Percentiles rank a stretch among this genome's conserved stretches.
Conservation (phyloP, 352 stramenopile genomes). For the Blastocystis sp. region DNA sequence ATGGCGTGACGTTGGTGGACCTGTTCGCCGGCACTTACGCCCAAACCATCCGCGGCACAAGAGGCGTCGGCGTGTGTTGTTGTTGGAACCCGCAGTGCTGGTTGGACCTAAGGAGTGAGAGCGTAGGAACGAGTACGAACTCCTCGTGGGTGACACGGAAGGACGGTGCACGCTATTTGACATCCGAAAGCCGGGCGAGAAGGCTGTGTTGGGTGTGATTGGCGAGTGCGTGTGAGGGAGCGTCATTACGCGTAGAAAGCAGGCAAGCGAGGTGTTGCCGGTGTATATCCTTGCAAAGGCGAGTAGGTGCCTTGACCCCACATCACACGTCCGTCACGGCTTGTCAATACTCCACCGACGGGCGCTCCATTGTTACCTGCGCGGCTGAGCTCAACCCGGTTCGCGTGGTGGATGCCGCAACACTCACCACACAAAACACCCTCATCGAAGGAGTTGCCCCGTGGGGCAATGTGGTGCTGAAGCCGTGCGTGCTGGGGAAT, state of each 20-base stretch:
- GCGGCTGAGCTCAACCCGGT: not conserved
- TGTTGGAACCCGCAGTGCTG: constrained; percentile 54
- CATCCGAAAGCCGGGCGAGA: constrained; percentile 43
- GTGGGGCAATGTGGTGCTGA: constrained; percentile 25
- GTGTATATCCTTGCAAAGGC: constrained; percentile 19
- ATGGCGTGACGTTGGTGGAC: constrained; percentile 41
- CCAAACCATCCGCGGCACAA: not conserved
- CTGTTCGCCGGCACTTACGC: constrained; percentile 15
- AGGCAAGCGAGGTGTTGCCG: not conserved
- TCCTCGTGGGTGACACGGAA: constrained; percentile 14
- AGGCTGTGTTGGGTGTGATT: not conserved
- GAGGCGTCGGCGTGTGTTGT: not conserved
- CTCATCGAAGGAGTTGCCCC: not conserved
- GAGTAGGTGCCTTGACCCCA: not conserved
- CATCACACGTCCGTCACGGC: constrained; percentile 4
- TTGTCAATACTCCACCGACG: constrained; percentile 27
- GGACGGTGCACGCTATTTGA: constrained; percentile 8
- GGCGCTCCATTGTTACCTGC: not conserved
- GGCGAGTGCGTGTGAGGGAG: not conserved
- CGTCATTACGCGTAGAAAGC: no score
- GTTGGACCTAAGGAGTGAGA: no score
- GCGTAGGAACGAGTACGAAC: constrained; percentile 54
- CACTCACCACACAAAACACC: not conserved
- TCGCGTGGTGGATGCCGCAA: not conserved
- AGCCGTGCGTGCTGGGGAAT: constrained; percentile 3